Base-by-base conservation (phyloP, 805 yeast genomes). In the Soucietia sequanensis region DNA sequence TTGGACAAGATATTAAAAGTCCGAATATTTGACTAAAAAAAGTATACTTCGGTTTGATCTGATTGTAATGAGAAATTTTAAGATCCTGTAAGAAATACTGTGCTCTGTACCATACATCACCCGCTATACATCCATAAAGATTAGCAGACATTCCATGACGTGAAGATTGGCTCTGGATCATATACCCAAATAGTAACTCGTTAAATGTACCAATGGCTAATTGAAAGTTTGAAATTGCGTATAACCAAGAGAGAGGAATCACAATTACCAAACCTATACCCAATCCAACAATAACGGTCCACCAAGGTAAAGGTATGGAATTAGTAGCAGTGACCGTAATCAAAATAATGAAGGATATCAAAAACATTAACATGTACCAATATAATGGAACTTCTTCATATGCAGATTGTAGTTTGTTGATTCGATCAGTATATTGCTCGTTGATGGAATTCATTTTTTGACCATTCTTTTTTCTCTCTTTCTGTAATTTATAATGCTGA, bases 21-120 rank as follows among this genome's bases (percentile, higher is more conserved):
- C 81, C 81, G 44, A 68, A 62, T 4, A 76, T 42, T 44, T 76
- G 81, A 0, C 76, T 72, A 27, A 71, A 56, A 41, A 77, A 76
- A 6, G 76, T 72, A 2, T 62, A 51, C 23, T 56, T 62, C 1
- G 81, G 81, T 0, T 80, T 78, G 11, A 76, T 47, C 42, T 70
- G 70, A 51, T 70, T 74, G 54, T 76, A 76, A 43, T 73, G 72
- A 1, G 80, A 81, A 5, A 75, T 54, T 42, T 58, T 68, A 67
- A 47, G 54, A 55, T 29, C 50, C 36, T 37, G 41, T 7, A 40
- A 28, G 30, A 40, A 33, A 21, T 37, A 37, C 31, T 40, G 43
- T 0, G 78, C 75, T 22, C 78, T 44, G 39, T 71, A 71, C 76
- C 76, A 71, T 6, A 76, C 74, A 46, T 74, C 70, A 1, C 78